Evolutionary conservation across 306 rosid species (phyloP).

Genomic region (Prunus mume): DNA sequence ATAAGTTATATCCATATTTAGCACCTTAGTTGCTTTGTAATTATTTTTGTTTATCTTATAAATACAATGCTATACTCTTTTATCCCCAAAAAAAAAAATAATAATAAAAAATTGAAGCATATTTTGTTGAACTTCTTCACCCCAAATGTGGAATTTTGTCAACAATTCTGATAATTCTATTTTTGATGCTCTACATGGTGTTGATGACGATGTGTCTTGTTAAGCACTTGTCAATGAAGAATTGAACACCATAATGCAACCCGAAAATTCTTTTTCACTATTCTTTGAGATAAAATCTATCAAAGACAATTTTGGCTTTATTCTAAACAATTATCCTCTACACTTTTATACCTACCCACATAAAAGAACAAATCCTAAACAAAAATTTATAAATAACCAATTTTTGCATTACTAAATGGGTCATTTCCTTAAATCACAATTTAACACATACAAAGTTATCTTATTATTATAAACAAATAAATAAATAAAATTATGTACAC

Average conservation of each 20-base stretch:
- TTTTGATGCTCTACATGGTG: not conserved
- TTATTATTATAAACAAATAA: no score
- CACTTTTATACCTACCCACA: not conserved
- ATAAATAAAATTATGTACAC: no score
- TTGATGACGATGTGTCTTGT: not conserved
- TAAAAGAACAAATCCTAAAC: not conserved
- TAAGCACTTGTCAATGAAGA: not conserved
- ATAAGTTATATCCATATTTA: no score
- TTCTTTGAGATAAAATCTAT: not conserved
- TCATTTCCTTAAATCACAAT: no score
- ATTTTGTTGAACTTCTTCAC: not conserved
- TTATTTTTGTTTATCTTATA: no score
- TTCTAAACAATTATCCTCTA: not conserved
- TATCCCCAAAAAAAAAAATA: no score
- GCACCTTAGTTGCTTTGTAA: no score
- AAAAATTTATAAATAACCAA: no score
- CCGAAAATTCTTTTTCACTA: not conserved
- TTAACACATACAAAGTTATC: no score
- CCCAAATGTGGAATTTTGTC: not conserved
- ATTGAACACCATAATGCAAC: not conserved
- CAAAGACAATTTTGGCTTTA: not conserved
- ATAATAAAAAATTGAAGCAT: not conserved
- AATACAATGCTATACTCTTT: no score
- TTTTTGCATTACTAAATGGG: no score
- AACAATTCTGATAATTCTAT: not conserved